Percentiles rank a stretch among this genome's conserved stretches.
Evolutionary conservation across 225 moss, liverwort and hornwort genomes (phyloP).

Genomic region (Ulota crispa): DNA sequence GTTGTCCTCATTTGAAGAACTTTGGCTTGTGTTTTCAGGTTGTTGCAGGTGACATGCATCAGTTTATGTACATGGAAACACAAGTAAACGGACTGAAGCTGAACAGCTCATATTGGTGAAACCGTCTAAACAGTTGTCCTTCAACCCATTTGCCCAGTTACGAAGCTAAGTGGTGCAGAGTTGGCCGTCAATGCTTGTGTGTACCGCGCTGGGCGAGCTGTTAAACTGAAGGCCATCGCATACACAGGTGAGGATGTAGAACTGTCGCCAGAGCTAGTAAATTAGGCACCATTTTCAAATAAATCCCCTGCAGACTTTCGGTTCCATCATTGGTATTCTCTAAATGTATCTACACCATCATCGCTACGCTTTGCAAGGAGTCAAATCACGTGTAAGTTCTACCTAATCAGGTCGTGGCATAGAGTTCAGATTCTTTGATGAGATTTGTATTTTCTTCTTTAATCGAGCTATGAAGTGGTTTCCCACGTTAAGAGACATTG

Average conservation of each 20-base stretch:
- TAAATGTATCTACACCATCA: constrained; percentile 25
- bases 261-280: constrained; percentile 27
- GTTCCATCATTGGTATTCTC: constrained; percentile 39
- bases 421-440: constrained; percentile 5
- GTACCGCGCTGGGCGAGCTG: constrained; percentile 19
- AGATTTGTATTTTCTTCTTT: constrained; percentile 18
- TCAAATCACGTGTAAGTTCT: neutral
- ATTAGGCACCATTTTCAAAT: constrained; percentile 34
- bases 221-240: constrained; percentile 25
- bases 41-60: constrained; percentile 14
- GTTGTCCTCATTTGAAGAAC: neutral
- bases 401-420: neutral
- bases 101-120: neutral
- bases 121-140: neutral
- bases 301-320: constrained; percentile 21
- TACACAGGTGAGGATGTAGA: constrained; percentile 27
- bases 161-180: constrained; percentile 38
- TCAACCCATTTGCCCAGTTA: constrained; percentile 25
- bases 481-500: constrained; percentile 32
- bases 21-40: constrained; percentile 14
- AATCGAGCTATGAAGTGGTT: constrained; percentile 34
- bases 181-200: constrained; percentile 28
- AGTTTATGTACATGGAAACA: neutral
- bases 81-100: constrained; percentile 10
- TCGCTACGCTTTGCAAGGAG: constrained; percentile 26